Percentiles rank a stretch among this genome's conserved stretches.
These are phyloP conservation scores for Magnusiomyces tetraspermus DNA, from an alignment of 1,139 yeast genomes.

Conservation along the genomic window DNA sequence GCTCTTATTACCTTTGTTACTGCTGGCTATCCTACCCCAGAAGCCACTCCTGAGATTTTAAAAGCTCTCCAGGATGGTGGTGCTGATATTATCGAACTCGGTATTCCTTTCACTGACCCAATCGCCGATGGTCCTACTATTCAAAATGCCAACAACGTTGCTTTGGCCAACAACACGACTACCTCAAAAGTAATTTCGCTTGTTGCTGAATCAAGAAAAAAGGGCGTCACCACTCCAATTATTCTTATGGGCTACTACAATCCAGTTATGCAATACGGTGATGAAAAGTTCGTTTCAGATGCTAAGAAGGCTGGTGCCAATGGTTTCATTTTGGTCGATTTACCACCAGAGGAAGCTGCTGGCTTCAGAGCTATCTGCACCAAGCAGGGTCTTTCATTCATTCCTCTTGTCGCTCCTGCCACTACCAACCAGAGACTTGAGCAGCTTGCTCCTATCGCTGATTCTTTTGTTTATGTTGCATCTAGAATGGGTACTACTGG, in stretches of 20 bases:
- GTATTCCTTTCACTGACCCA: slow-evolving; percentile 97
- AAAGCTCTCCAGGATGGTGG: slow-evolving; percentile 91
- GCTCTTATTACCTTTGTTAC: slow-evolving; percentile 90
- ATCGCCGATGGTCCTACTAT: slow-evolving; percentile 98
- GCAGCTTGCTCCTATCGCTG: slow-evolving; percentile 74
- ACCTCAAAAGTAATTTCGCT: slow-evolving; percentile 59
- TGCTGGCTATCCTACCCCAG: slow-evolving; percentile 85
- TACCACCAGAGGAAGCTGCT: slow-evolving; percentile 96
- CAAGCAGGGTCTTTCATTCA: slow-evolving; percentile 62
- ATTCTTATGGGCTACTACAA: slow-evolving; percentile 96
- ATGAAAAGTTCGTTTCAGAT: slow-evolving; percentile 66
- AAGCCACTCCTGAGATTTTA: slow-evolving; percentile 78
- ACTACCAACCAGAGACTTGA: slow-evolving; percentile 83
- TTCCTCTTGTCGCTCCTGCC: slow-evolving; percentile 93
- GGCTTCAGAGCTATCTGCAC: slow-evolving; percentile 69
- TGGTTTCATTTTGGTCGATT: slow-evolving; percentile 88
- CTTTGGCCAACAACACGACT: slow-evolving; percentile 74
- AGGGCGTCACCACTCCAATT: slow-evolving; percentile 82
- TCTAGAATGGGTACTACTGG: slow-evolving; percentile 98
- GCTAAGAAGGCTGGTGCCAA: slow-evolving; percentile 84
- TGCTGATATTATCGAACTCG: slow-evolving; percentile 87
- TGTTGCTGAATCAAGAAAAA: slow-evolving; percentile 62
- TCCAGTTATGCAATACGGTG: slow-evolving; percentile 87
- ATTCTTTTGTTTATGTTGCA: slow-evolving; percentile 89
- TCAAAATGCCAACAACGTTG: slow-evolving; percentile 65